These are phyloP conservation scores for Cryptococcus sp. DNA, from an alignment of 1,284 basidiomycete species.

Conservation along the genomic window DNA sequence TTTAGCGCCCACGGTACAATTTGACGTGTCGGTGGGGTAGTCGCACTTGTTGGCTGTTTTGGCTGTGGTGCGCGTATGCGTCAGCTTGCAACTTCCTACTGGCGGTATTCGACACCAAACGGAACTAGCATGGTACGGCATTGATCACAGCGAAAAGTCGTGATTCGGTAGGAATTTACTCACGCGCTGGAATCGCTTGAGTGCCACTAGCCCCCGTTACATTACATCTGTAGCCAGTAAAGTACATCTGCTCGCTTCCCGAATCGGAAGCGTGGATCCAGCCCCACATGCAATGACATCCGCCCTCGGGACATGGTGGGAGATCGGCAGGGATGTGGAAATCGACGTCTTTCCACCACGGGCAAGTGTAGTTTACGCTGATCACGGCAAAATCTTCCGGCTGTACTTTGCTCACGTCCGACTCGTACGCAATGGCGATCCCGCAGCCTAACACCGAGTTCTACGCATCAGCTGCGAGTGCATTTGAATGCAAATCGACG, in stretches of 20 bases:
- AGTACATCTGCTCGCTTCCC: slow-evolving; percentile 44
- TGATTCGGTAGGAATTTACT: no score
- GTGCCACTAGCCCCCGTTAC: slow-evolving; percentile 44
- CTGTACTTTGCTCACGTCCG: slow-evolving; percentile 34
- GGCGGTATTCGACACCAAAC: no score
- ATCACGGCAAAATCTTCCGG: slow-evolving; percentile 46
- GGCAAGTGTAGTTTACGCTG: slow-evolving; percentile 37
- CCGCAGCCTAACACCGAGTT: slow-evolving; percentile 25
- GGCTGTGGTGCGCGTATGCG: slow-evolving; percentile 14
- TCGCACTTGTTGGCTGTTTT: slow-evolving; percentile 45
- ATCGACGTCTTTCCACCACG: slow-evolving; percentile 45
- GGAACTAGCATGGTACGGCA: not conserved
- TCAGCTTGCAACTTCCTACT: no score
- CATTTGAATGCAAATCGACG: no score
- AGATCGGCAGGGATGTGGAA: slow-evolving; percentile 45
- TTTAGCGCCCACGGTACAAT: slow-evolving; percentile 46
- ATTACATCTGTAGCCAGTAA: slow-evolving; percentile 42
- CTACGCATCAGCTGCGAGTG: not conserved
- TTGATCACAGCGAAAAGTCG: no score
- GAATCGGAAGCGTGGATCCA: slow-evolving; percentile 41
- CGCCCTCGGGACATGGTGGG: slow-evolving; percentile 45
- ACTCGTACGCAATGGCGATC: slow-evolving; percentile 36
- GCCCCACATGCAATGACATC: slow-evolving; percentile 47
- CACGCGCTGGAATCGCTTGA: slow-evolving; percentile 34
- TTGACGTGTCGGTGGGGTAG: slow-evolving; percentile 35